Percentiles rank a stretch among this genome's conserved stretches.
Evolutionary conservation across 1,284 basidiomycete genomes (phyloP).

Genomic region (Malassezia arunalokei): DNA sequence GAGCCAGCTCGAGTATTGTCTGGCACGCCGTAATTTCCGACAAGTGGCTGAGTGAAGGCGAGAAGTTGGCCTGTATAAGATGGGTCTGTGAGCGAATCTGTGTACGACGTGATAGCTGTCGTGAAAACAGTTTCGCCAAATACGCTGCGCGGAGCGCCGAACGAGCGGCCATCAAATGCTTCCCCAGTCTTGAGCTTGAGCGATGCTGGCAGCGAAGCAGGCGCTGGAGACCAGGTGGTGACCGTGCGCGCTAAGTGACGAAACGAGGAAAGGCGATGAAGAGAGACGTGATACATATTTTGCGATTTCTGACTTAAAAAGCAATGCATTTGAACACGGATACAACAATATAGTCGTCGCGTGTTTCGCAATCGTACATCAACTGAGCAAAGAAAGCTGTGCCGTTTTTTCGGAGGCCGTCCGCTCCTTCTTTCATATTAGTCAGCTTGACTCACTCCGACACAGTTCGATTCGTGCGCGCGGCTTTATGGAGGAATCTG

Average conservation of each 20-base stretch:
- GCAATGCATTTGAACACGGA: conserved; percentile 29
- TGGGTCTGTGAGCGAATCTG: conserved; percentile 98
- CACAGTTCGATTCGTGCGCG: neutral
- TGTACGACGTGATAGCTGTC: conserved; percentile 96
- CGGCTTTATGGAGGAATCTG: no score
- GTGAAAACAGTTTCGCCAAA: conserved; percentile 98
- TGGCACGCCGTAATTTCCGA: conserved; percentile 97
- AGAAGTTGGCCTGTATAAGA: conserved; percentile 96
- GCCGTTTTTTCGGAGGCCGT: neutral
- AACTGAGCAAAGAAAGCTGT: neutral
- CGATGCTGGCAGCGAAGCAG: conserved; percentile 56
- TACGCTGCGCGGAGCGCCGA: conserved; percentile 74
- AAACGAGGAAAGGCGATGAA: conserved; percentile 9
- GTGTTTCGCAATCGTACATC: conserved; percentile 18
- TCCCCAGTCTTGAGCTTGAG: conserved; percentile 89
- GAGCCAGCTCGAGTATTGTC: conserved; percentile 51
- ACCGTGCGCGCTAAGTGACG: conserved; percentile 17
- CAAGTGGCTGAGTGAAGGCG: conserved; percentile 94
- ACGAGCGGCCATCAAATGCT: conserved; percentile 74
- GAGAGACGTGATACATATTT: conserved; percentile 14
- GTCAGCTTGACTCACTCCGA: conserved; percentile 14
- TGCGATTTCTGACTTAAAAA: neutral
- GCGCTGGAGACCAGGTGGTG: conserved; percentile 34
- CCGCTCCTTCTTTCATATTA: neutral
- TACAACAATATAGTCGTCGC: conserved; percentile 44